A percentile compares a stretch with the other conserved stretches of the same genome.
phyloP scores from a whole-genome alignment of 2,329 filamentous ascomycete genomes.

The Huntiella decipiens region DNA sequence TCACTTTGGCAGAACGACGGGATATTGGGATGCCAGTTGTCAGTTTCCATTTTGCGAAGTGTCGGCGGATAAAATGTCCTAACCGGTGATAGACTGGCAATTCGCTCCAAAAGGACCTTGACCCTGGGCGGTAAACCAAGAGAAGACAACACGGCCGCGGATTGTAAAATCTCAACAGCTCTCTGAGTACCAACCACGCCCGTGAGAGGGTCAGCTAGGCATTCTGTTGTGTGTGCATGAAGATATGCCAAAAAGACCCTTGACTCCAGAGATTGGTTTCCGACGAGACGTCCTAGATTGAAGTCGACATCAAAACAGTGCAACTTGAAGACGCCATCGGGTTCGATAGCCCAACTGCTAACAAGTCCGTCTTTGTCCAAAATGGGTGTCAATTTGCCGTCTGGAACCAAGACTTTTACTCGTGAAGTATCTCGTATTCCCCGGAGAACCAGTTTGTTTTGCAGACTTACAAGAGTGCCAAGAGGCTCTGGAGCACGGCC shows the following conservation, averaged over 20 bases:
- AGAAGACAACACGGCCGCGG: slow-evolving; percentile 30
- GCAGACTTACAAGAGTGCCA: background rate
- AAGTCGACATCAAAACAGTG: slow-evolving; percentile 31
- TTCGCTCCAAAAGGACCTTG: slow-evolving; percentile 17
- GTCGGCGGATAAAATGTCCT: slow-evolving; percentile 26
- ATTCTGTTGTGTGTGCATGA: slow-evolving; percentile 34
- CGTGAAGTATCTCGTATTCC: slow-evolving; percentile 11
- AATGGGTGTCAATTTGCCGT: background rate
- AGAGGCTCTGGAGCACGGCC: background rate
- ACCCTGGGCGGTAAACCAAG: slow-evolving; percentile 20
- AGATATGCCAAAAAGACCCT: slow-evolving; percentile 32
- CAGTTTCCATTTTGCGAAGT: slow-evolving; percentile 25
- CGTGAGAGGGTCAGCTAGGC: slow-evolving; percentile 29
- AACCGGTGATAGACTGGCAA: slow-evolving; percentile 24
- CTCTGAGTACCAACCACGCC: slow-evolving; percentile 33
- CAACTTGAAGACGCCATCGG: slow-evolving; percentile 3
- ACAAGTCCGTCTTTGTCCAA: too few species aligned
- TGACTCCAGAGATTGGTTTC: slow-evolving; percentile 31
- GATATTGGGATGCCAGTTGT: slow-evolving; percentile 23
- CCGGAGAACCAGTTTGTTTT: slow-evolving; percentile 26
- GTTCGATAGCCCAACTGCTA: too few species aligned
- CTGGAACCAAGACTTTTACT: slow-evolving; percentile 21
- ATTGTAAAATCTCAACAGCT: slow-evolving; percentile 28
- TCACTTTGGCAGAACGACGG: slow-evolving; percentile 26
- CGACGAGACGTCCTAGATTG: slow-evolving; percentile 28